A percentile compares a stretch with the other conserved stretches of the same genome.
phyloP scores from a whole-genome alignment of 139 green algal species.

The Chlamydomonas sphaeroides region DNA sequence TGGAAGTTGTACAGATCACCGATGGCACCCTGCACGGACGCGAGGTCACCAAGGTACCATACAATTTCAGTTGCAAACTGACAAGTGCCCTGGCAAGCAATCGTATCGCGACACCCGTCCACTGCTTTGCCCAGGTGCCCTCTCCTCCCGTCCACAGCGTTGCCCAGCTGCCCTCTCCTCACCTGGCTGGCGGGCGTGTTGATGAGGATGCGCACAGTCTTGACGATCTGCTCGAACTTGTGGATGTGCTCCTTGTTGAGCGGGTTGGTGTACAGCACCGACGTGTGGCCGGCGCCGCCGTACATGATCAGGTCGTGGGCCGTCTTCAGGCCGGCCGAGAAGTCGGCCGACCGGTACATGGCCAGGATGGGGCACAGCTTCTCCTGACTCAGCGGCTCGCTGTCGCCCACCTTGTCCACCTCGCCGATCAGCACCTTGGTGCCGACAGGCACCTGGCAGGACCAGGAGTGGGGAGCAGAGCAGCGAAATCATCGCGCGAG shows the following conservation, averaged over 20 bases:
- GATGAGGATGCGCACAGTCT: conserved; percentile 76
- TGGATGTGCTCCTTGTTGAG: conserved; percentile 66
- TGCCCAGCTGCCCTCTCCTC: too few relatives aligned
- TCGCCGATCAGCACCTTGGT: conserved; percentile 64
- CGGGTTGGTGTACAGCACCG: conserved; percentile 71
- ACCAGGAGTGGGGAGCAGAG: too few relatives aligned
- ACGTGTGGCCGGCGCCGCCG: conserved; percentile 64
- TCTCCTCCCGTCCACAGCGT: too few relatives aligned
- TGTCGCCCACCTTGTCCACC: conserved; percentile 53
- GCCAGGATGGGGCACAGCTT: conserved; percentile 79
- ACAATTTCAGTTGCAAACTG: too few relatives aligned
- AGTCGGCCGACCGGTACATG: conserved; percentile 57
- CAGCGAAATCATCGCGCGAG: too few relatives aligned
- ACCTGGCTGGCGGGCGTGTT: conserved; percentile 72
- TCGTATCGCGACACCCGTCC: too few relatives aligned
- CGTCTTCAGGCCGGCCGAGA: conserved; percentile 51
- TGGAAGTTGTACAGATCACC: conserved; percentile 82
- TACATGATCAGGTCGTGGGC: conserved; percentile 66
- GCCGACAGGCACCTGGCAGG: too few relatives aligned
- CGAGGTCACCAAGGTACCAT: too few relatives aligned
- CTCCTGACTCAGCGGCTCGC: conserved; percentile 71
- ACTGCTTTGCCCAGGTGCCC: too few relatives aligned
- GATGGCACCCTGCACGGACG: conserved; percentile 61
- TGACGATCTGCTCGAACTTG: conserved; percentile 53
- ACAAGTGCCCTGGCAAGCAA: too few relatives aligned